Base-by-base conservation (phyloP, 768 basidiomycete genomes). In the Psilocybe tampanensis region DNA sequence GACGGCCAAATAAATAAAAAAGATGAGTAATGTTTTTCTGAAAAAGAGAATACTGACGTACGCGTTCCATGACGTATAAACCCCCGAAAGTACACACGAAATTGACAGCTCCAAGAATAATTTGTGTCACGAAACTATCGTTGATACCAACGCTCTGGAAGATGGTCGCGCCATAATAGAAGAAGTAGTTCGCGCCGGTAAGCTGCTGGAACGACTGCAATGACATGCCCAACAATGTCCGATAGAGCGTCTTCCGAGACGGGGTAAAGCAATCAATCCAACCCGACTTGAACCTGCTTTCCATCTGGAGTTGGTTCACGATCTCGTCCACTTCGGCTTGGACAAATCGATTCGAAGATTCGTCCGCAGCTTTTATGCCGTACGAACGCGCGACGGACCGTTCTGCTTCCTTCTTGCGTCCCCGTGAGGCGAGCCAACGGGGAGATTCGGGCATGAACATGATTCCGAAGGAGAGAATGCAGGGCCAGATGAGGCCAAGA, bases 21-120 rank as follows among this genome's bases (percentile, higher is more conserved):
- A 18, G 47, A 41, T n/a, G n/a, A n/a, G n/a, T n/a, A n/a, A n/a
- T n/a, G n/a, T n/a, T n/a, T n/a, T n/a, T n/a, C n/a, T n/a, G n/a
- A n/a, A n/a, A n/a, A n/a, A 52, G 11, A 34, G 4, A 36, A 22
- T 23, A 41, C 26, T 54, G 8, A 71, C 77, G 43, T 63, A 80
- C 84, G 65, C 76, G 76, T 68, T 90, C 86, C 82, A 90, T 85
- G 52, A 90, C 74, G 68, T 86, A 90, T 63, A 92, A 69, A 1
- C 90, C 89, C 32, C 84, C 81, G 71, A 89, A 89, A 11, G 87
- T 89, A 68, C 85, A 86, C 45, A 75, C 73, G 63, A 90, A 88
- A 70, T 90, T 89, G 67, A 90, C 86, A 3, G 80, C 81, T 36
- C 89, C 88, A 41, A 91, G 75, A 61, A 92, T 90, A 60, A 90